Percentiles rank a stretch among this genome's conserved stretches.
phyloP scores from a whole-genome alignment of 768 basidiomycete genomes.

The Lactifluus subvellereus region DNA sequence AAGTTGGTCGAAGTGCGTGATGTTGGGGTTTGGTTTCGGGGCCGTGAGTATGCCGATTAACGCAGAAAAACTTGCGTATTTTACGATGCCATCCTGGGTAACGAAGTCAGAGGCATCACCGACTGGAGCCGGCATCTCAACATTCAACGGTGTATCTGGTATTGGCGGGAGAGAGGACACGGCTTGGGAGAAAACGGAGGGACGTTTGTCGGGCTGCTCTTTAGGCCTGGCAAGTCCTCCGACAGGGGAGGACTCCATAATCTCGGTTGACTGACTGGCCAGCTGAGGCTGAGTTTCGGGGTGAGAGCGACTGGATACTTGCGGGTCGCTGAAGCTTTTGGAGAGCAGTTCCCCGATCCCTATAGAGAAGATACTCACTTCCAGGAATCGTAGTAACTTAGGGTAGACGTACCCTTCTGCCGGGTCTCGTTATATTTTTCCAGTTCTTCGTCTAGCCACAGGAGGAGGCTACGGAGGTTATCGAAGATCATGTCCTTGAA shows the following conservation, averaged over 20 bases:
- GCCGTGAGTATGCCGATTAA: background rate
- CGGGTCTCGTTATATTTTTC: background rate
- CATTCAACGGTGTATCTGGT: background rate
- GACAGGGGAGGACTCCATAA: background rate
- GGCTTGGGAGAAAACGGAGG: background rate
- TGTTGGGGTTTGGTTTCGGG: constrained; percentile 8
- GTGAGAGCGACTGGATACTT: background rate
- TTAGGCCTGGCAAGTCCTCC: background rate
- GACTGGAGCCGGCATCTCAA: background rate
- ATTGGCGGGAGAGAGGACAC: background rate
- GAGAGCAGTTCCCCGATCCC: background rate
- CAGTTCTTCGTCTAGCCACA: background rate
- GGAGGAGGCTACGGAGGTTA: background rate
- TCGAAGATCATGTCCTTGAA: background rate
- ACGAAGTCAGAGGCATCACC: background rate
- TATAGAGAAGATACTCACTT: background rate
- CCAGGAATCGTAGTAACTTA: background rate
- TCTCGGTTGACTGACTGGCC: background rate
- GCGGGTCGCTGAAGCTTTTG: background rate
- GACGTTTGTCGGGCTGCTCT: background rate
- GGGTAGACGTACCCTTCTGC: background rate
- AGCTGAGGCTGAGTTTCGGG: background rate
- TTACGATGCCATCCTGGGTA: background rate
- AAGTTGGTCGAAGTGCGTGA: constrained; percentile 41
- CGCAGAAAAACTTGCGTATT: background rate